These are phyloP conservation scores for Brassica cretica DNA, from an alignment of 345 rosid genomes.

Conservation along the genomic window DNA sequence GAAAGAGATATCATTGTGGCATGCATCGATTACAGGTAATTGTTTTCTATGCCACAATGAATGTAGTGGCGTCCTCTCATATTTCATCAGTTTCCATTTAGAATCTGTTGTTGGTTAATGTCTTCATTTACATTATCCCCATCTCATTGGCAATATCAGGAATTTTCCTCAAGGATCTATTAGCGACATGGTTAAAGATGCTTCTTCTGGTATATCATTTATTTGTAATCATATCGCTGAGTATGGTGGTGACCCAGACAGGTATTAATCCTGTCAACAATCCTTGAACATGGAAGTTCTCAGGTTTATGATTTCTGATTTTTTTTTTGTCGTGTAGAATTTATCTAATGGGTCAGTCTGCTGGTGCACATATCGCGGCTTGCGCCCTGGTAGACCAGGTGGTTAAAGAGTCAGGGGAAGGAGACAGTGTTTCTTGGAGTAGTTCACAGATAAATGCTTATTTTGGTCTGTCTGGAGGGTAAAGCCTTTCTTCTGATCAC, in stretches of 20 bases:
- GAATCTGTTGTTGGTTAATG: not conserved
- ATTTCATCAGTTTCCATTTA: slow-evolving; percentile 1
- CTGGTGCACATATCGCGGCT: slow-evolving; percentile 97
- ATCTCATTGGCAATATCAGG: slow-evolving; percentile 45
- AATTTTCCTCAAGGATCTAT: slow-evolving; percentile 97
- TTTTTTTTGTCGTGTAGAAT: slow-evolving; percentile 51
- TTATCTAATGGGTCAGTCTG: slow-evolving; percentile 97
- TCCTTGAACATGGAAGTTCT: slow-evolving; percentile 5
- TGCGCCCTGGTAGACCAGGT: slow-evolving; percentile 91
- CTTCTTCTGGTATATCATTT: slow-evolving; percentile 88
- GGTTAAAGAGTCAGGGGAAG: slow-evolving; percentile 76
- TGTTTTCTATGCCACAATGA: not conserved
- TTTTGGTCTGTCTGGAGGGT: slow-evolving; percentile 98
- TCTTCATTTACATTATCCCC: not conserved
- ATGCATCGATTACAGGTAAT: slow-evolving; percentile 94
- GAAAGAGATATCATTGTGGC: slow-evolving; percentile 94
- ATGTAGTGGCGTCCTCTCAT: not conserved
- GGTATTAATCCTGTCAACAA: slow-evolving; percentile 46
- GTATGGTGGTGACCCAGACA: slow-evolving; percentile 90
- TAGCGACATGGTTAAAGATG: slow-evolving; percentile 87
- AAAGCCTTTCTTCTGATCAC: slow-evolving; percentile 28
- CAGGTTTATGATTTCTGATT: slow-evolving; percentile 14
- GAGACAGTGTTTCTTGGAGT: slow-evolving; percentile 79
- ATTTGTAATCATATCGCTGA: slow-evolving; percentile 75
- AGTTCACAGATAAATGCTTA: slow-evolving; percentile 80